Evolutionary conservation across 441 rosid species (phyloP).

Genomic region (Euphorbia corollata): DNA sequence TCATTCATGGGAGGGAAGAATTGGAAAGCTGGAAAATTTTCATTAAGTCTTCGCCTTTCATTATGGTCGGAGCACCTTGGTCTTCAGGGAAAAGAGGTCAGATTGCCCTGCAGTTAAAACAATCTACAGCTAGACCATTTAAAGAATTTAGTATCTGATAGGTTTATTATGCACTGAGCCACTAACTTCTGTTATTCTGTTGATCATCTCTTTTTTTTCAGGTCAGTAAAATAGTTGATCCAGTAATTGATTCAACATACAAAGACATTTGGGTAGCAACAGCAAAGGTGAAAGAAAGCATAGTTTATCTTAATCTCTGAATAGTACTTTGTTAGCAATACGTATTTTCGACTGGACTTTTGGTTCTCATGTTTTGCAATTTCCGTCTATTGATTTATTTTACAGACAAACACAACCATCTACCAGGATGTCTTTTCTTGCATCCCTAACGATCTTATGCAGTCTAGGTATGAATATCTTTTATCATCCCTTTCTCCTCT

Average conservation of each 20-base stretch:
- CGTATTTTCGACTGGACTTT: neutral
- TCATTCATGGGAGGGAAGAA: slow-evolving; percentile 88
- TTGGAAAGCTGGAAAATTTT: slow-evolving; percentile 89
- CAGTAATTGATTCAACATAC: slow-evolving; percentile 76
- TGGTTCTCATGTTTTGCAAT: neutral
- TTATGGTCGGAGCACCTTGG: slow-evolving; percentile 98
- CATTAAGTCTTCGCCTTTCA: slow-evolving; percentile 76
- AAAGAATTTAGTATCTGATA: neutral
- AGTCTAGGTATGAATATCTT: slow-evolving; percentile 52
- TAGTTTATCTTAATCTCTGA: neutral
- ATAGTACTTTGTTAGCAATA: neutral
- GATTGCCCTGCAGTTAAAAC: slow-evolving; percentile 14
- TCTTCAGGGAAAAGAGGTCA: slow-evolving; percentile 69
- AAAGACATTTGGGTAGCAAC: slow-evolving; percentile 78
- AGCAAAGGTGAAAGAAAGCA: slow-evolving; percentile 56
- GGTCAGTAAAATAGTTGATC: slow-evolving; percentile 67
- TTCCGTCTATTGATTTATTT: slow-evolving; percentile 16
- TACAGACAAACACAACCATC: slow-evolving; percentile 75
- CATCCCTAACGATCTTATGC: slow-evolving; percentile 83
- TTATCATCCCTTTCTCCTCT: neutral
- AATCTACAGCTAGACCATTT: neutral
- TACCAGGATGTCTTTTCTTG: slow-evolving; percentile 95
- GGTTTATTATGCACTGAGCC: neutral
- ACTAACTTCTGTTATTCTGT: slow-evolving; percentile 11
- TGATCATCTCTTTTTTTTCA: slow-evolving; percentile 24